Evolutionary conservation across 2,329 filamentous ascomycete genomes (phyloP), one percentile per base, ranked within the genome.

Genomic region (Ascochyta lentis): DNA sequence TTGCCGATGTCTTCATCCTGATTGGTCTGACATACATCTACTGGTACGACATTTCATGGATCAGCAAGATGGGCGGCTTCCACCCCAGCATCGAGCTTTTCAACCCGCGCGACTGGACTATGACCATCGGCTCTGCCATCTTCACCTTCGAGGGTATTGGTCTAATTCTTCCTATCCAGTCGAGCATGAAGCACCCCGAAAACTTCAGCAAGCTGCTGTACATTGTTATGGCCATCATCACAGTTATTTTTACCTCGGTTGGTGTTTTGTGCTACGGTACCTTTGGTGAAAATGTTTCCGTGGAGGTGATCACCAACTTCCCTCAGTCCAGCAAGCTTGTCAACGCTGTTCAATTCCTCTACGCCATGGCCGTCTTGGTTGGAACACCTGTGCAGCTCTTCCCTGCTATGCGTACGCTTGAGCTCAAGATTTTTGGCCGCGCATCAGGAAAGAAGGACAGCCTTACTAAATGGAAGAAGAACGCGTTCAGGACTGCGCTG

Each of bases 131-230:
- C 48, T 85, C 87, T 2, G 86, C 88, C 34, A 91, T 92, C 68
- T 92, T 91, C 76, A 91, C 89, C 0, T 92, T 91, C 64, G 89
- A 92, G 70, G 89, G 89, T 43, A 91, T 92, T 42, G 89, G 89
- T 1, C 83, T 92, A 23, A 90, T 92, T 60, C 78, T 92, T 8
- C 89, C 89, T 0, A 92, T 92, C 49, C 88, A 91, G 70, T 89
- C 87, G 8, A 89, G 86, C 53, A 92, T 92, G 89, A 84, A 84
- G 65, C 79, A 86, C 54, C 89, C 89, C 0, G 79, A 90, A 59
- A 81, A 86, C 16, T 92, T 92, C 65, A 82, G 84, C 63, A 79
- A 79, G 53, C 81, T 92, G 3, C 83, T 92, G 1, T 88, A 81
- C 57, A 63, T 84, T 12, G 85, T 92, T 73, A 91, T 92, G 89